Base-by-base conservation (phyloP, 164 flowering plant genomes). In the Dillenia suffruticosa region DNA sequence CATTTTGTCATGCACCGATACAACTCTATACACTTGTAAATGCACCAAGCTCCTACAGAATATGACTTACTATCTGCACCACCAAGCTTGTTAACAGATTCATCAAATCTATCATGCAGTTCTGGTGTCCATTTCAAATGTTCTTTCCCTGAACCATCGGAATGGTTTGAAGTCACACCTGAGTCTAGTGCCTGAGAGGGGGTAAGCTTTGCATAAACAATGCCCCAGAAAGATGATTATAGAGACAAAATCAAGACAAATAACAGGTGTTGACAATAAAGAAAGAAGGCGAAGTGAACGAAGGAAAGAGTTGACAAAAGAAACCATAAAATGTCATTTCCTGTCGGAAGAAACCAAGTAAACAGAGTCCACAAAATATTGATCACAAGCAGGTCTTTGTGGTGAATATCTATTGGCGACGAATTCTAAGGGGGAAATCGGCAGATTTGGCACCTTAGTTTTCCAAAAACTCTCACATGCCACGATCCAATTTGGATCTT, bases 81-180 rank as follows among this genome's bases (percentile, higher is more conserved):
- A 47, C 95, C 95, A 52, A 88, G 84, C 56, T 76, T 78, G 59
- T 72, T 75, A 52, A 88, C 87, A 1, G 95, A 84, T 62, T 71
- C 79, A 57, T 78, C 95, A 32, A 88, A 86, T 44, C 72, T 73
- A 63, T 76, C 80, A 56, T 84, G 91, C 5, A 88, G 70, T 19
- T 88, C 88, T 48, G 76, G 79, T 1, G 89, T 86, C 95, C 95
- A 88, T 9, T 81, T 74, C 54, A 86, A 64, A 49, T 91, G 72
- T 61, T 81, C 84, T 63, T 77, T 88, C 14, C 72, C 68, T 0
- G 78, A 72, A 43, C 76, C 58, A 59, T 71, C 71, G 0, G 76
- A 60, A 13, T 65, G 68, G 58, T 57, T 70, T 0, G 77, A 70
- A 57, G 72, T 76, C 84, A 78, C 79, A 16, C 50, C 54, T 16